A percentile compares a stretch with the other conserved stretches of the same genome.
Conservation (phyloP, 306 rosid species). For the Sindora glabra region DNA sequence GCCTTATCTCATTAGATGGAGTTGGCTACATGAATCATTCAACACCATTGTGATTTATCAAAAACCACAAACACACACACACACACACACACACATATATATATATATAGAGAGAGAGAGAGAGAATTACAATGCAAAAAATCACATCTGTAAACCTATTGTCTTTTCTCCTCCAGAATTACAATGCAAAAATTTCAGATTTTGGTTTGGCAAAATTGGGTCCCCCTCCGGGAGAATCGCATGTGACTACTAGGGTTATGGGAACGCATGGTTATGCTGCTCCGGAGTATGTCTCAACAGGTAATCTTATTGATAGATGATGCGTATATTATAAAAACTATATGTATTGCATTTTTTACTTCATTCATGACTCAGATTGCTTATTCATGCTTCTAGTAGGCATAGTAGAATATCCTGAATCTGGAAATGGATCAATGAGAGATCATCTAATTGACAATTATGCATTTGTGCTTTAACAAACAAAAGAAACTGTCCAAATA, state of each 20-base stretch:
- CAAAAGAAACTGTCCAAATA: too few species aligned
- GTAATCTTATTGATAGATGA: slow-evolving; percentile 34
- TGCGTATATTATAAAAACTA: neutral
- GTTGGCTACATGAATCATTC: too few species aligned
- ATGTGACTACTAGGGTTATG: slow-evolving; percentile 79
- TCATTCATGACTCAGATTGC: neutral
- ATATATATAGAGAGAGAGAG: too few species aligned
- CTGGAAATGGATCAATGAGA: too few species aligned
- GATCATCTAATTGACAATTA: too few species aligned
- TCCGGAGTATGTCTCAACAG: slow-evolving; percentile 82
- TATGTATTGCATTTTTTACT: neutral
- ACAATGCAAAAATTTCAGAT: slow-evolving; percentile 76
- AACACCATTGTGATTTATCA: too few species aligned
- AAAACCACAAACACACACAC: too few species aligned
- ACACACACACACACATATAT: too few species aligned
- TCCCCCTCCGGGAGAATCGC: slow-evolving; percentile 64
- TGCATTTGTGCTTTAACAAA: too few species aligned
- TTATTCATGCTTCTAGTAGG: neutral
- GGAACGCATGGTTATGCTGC: slow-evolving; percentile 89
- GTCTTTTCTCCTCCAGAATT: slow-evolving; percentile 35
- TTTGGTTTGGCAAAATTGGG: slow-evolving; percentile 88
- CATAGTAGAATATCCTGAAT: too few species aligned
- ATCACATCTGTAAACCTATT: neutral
- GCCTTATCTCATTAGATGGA: too few species aligned
- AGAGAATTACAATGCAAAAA: too few species aligned